phyloP scores from a whole-genome alignment of 2,329 filamentous ascomycete genomes.

The Paramyrothecium sp. region DNA sequence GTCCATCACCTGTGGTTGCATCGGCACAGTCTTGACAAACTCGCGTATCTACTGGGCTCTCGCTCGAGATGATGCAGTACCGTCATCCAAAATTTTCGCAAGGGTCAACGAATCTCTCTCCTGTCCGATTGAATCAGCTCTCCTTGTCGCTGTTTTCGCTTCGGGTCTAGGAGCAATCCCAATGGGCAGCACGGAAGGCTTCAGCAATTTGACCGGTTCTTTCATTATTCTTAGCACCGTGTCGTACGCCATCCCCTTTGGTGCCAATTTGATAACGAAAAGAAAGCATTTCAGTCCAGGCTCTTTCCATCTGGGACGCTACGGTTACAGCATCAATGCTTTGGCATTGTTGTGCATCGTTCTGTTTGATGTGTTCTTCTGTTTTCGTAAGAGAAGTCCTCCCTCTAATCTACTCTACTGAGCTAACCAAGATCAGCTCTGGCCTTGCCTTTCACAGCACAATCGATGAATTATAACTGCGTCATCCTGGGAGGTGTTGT shows the following conservation, averaged over 20 bases:
- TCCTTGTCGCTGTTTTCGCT: slow-evolving; percentile 19
- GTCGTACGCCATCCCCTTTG: slow-evolving; percentile 20
- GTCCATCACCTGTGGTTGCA: slow-evolving; percentile 18
- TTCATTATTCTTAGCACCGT: slow-evolving; percentile 24
- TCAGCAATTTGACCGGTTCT: slow-evolving; percentile 21
- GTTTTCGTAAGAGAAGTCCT: slow-evolving; percentile 17
- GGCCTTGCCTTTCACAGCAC: slow-evolving; percentile 15
- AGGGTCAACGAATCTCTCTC: slow-evolving; percentile 13
- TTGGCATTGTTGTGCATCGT: slow-evolving; percentile 14
- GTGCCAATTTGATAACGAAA: slow-evolving; percentile 12
- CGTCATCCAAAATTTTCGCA: slow-evolving; percentile 13
- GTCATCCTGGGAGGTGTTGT: slow-evolving; percentile 16
- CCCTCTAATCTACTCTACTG: background rate
- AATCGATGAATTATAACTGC: slow-evolving; percentile 23
- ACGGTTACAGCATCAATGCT: slow-evolving; percentile 12
- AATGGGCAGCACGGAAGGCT: slow-evolving; percentile 18
- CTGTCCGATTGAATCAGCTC: slow-evolving; percentile 17
- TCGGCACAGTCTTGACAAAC: slow-evolving; percentile 19
- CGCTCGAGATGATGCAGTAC: slow-evolving; percentile 21
- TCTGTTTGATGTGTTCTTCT: slow-evolving; percentile 21
- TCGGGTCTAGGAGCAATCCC: slow-evolving; percentile 21
- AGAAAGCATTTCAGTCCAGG: slow-evolving; percentile 14
- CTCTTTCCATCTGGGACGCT: slow-evolving; percentile 11
- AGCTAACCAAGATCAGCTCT: slow-evolving; percentile 13
- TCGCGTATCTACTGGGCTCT: slow-evolving; percentile 20